phyloP scores from a whole-genome alignment of 2,329 filamentous ascomycete genomes.

The Ceratocystis colombiana region DNA sequence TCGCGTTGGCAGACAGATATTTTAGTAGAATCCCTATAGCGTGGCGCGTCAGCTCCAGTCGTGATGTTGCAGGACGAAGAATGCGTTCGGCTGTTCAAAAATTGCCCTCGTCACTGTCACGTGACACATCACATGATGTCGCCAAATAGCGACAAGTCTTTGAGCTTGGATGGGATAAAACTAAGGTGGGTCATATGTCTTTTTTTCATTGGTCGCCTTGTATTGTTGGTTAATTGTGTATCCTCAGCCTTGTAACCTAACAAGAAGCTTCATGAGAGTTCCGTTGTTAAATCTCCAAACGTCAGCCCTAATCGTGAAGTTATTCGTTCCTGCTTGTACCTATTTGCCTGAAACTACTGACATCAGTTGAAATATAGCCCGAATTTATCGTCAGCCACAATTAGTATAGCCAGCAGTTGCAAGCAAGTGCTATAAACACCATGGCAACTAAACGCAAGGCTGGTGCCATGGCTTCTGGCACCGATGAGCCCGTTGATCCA shows the following conservation, averaged over 20 bases:
- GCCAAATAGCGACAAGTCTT: conserved; percentile 1
- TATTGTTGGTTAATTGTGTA: not conserved
- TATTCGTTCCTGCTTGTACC: not conserved
- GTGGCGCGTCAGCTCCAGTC: conserved; percentile 19
- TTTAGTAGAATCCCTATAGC: not conserved
- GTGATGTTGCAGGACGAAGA: conserved; percentile 20
- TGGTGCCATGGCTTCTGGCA: conserved; percentile 30
- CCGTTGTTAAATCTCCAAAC: not conserved
- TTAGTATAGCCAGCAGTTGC: not conserved
- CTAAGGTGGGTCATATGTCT: conserved; percentile 14
- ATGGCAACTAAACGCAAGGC: conserved; percentile 96
- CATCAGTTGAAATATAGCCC: not conserved
- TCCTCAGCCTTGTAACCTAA: conserved; percentile 13
- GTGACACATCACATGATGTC: conserved; percentile 19
- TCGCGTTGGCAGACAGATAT: conserved; percentile 11
- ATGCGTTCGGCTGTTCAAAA: conserved; percentile 20
- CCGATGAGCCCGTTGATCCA: conserved; percentile 81
- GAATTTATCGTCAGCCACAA: not conserved
- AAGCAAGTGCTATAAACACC: conserved; percentile 26
- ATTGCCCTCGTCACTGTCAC: conserved; percentile 23
- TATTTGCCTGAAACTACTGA: not conserved
- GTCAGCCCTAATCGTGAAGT: not conserved
- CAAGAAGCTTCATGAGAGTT: not conserved
- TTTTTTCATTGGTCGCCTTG: conserved; percentile 23
- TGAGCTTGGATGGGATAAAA: not conserved